Percentiles rank a stretch among this genome's conserved stretches.
These are phyloP conservation scores for Fusarium sp. DNA, from an alignment of 2,329 filamentous ascomycete species.

Conservation along the genomic window DNA sequence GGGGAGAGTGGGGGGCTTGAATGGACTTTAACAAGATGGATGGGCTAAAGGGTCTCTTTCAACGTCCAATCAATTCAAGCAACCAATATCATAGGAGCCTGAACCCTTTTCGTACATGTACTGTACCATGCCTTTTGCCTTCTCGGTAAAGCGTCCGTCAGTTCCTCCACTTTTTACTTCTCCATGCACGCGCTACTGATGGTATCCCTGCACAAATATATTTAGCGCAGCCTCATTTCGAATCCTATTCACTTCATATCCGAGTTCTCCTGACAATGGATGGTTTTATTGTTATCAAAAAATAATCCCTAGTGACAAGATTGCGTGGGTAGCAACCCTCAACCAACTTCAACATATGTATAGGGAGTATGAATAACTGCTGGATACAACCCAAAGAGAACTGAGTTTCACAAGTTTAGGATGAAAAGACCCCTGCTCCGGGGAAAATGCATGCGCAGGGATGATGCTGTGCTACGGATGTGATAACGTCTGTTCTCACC, in stretches of 20 bases:
- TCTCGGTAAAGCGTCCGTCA: constrained; percentile 41
- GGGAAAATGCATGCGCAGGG: constrained; percentile 31
- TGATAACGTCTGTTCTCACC: constrained; percentile 33
- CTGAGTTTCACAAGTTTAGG: constrained; percentile 2
- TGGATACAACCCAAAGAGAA: neutral
- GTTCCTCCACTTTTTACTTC: constrained; percentile 35
- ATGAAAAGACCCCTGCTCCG: constrained; percentile 21
- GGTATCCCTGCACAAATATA: constrained; percentile 35
- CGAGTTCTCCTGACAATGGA: constrained; percentile 2
- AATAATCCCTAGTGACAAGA: neutral
- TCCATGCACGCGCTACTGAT: constrained; percentile 37
- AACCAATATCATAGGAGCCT: constrained; percentile 23
- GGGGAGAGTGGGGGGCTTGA: constrained; percentile 40
- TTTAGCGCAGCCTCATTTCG: constrained; percentile 44
- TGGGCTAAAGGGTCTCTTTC: constrained; percentile 16
- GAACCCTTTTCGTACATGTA: constrained; percentile 30
- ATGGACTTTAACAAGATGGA: constrained; percentile 36
- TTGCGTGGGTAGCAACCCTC: neutral
- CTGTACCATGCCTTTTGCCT: constrained; percentile 29
- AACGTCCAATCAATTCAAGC: constrained; percentile 10
- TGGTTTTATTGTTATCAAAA: neutral
- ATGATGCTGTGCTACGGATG: constrained; percentile 35
- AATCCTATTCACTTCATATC: constrained; percentile 5
- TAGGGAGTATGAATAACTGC: neutral
- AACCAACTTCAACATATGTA: neutral